A percentile compares a stretch with the other conserved stretches of the same genome.
phyloP scores from a whole-genome alignment of 1,139 yeast genomes.

The Yamadazyma membranifaciens region DNA sequence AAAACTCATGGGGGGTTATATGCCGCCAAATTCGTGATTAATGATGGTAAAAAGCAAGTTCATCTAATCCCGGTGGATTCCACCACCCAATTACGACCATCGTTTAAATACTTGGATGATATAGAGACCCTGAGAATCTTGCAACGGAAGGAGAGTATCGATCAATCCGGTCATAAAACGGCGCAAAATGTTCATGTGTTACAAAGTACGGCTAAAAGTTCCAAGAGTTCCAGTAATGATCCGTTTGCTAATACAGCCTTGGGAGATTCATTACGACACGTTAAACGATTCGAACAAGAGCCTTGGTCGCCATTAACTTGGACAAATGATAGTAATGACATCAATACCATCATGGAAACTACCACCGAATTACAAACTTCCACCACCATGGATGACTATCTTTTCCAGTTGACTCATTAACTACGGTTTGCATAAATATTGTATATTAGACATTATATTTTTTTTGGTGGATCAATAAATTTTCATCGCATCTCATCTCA shows the following conservation, averaged over 20 bases:
- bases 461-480: background rate
- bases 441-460: background rate
- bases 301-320: conserved; percentile 50
- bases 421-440: background rate
- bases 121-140: conserved; percentile 28
- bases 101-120: conserved; percentile 72
- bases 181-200: conserved; percentile 40
- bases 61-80: conserved; percentile 66
- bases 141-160: conserved; percentile 25
- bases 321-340: conserved; percentile 24
- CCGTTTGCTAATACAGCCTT: conserved; percentile 66
- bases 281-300: conserved; percentile 78
- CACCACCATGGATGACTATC: conserved; percentile 8
- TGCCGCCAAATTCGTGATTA: conserved; percentile 30
- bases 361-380: conserved; percentile 1
- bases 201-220: conserved; percentile 43
- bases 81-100: conserved; percentile 78
- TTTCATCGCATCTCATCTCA: conserved; percentile 8
- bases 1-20: conserved; percentile 52
- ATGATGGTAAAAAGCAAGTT: conserved; percentile 36
- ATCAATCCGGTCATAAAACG: conserved; percentile 24
- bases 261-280: conserved; percentile 77
- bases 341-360: background rate
- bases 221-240: conserved; percentile 67
- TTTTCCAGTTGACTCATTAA: conserved; percentile 6